Percentiles rank a stretch among this genome's conserved stretches.
phyloP scores from a whole-genome alignment of 768 basidiomycete genomes.

The Phylloporus sp. region DNA sequence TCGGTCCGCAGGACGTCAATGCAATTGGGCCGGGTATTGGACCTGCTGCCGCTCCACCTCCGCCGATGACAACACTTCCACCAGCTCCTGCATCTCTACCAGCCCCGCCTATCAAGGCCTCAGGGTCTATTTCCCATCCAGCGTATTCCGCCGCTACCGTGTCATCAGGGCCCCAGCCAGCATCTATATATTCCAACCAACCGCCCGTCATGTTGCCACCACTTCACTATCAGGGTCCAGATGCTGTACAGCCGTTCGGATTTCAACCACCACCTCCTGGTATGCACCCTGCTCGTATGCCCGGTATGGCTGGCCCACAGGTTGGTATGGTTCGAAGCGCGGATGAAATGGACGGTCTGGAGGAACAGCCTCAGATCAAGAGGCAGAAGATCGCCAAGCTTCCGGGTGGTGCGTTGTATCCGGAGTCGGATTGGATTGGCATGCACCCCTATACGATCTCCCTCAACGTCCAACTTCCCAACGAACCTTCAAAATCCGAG shows the following conservation, averaged over 20 bases:
- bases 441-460: conserved; percentile 93
- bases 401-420: conserved; percentile 78
- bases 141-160: conserved; percentile 81
- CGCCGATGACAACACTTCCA: conserved; percentile 58
- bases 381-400: conserved; percentile 82
- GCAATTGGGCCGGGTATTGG: conserved; percentile 88
- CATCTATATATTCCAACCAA: conserved; percentile 59
- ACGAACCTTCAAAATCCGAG: conserved; percentile 79
- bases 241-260: conserved; percentile 74
- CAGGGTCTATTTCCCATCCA: conserved; percentile 38
- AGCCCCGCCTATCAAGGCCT: conserved; percentile 53
- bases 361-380: conserved; percentile 79
- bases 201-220: conserved; percentile 80
- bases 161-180: conserved; percentile 89
- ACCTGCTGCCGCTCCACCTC: conserved; percentile 67
- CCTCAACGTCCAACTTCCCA: conserved; percentile 79
- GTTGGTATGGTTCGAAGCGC: conserved; percentile 73
- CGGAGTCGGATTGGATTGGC: conserved; percentile 85
- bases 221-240: conserved; percentile 79
- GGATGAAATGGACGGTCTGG: conserved; percentile 76
- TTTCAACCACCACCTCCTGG: conserved; percentile 68
- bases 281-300: conserved; percentile 67
- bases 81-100: conserved; percentile 72
- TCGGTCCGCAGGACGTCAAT: conserved; percentile 75
- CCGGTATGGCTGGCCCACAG: conserved; percentile 56